Evolutionary conservation across 2,329 filamentous ascomycete genomes (phyloP).

Genomic region (Verticillium nonalfalfae): DNA sequence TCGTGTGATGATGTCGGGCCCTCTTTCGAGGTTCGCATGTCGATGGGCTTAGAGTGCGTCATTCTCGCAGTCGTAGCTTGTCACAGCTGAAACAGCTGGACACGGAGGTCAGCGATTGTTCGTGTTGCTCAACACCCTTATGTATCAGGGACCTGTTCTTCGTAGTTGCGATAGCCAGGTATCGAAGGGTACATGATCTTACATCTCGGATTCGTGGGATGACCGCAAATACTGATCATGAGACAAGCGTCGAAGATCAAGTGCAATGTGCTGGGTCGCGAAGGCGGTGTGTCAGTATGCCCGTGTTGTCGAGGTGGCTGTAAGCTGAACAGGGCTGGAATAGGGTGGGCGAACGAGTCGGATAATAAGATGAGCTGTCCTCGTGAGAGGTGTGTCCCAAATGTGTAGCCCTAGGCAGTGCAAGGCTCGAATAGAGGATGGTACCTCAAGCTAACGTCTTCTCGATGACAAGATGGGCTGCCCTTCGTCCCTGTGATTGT

Average conservation of each 20-base stretch:
- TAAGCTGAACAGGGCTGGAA: neutral
- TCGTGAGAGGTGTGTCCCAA: neutral
- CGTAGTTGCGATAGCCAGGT: no score
- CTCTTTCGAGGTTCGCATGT: constrained; percentile 26
- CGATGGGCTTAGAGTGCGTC: constrained; percentile 15
- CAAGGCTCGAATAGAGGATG: neutral
- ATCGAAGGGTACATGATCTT: no score
- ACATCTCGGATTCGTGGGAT: no score
- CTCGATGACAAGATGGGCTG: neutral
- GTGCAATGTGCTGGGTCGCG: neutral
- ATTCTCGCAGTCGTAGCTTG: constrained; percentile 26
- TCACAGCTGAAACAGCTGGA: neutral
- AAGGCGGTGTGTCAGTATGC: neutral
- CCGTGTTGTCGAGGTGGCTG: neutral
- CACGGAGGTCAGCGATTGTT: neutral
- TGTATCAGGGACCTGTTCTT: neutral
- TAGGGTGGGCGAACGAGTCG: neutral
- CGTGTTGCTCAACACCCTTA: neutral
- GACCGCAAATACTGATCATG: constrained; percentile 12
- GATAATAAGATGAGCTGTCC: neutral
- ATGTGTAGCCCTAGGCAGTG: neutral
- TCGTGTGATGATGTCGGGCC: constrained; percentile 34
- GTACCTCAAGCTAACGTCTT: neutral
- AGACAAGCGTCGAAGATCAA: constrained; percentile 14
- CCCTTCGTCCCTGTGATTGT: neutral